Conservation (phyloP, 768 basidiomycete genomes). For the Mycena galopus region DNA sequence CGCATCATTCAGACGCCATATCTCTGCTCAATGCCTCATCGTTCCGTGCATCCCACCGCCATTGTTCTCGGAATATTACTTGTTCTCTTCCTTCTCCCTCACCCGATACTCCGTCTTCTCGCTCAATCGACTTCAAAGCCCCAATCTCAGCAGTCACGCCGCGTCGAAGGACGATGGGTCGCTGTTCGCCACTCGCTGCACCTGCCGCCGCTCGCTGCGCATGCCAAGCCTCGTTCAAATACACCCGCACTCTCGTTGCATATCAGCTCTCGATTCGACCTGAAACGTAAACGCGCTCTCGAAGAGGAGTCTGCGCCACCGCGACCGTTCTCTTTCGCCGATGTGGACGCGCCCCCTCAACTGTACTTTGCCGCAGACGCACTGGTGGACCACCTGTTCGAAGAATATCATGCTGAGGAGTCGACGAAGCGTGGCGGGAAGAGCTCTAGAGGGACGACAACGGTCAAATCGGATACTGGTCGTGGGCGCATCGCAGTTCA, state of each 20-base stretch:
- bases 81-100: constrained; percentile 41
- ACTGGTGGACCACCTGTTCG: neutral
- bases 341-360: constrained; percentile 24
- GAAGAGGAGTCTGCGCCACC: constrained; percentile 29
- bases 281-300: constrained; percentile 37
- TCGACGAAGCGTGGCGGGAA: neutral
- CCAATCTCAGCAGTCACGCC: constrained; percentile 10
- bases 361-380: constrained; percentile 44
- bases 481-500: neutral
- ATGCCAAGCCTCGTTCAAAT: constrained; percentile 8
- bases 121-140: constrained; percentile 7
- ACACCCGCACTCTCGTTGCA: constrained; percentile 7
- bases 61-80: constrained; percentile 36
- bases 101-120: constrained; percentile 34
- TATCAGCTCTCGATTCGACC: constrained; percentile 36
- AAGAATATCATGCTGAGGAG: neutral
- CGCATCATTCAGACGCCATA: constrained; percentile 13
- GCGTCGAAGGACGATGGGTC: constrained; percentile 49
- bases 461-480: neutral
- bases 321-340: constrained; percentile 23
- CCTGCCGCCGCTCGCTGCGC: constrained; percentile 42
- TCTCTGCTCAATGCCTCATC: neutral
- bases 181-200: constrained; percentile 46
- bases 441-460: no score
- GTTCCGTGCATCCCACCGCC: constrained; percentile 14